Base-by-base conservation (phyloP, 1,284 basidiomycete species). In the Ceratobasidium sp. region DNA sequence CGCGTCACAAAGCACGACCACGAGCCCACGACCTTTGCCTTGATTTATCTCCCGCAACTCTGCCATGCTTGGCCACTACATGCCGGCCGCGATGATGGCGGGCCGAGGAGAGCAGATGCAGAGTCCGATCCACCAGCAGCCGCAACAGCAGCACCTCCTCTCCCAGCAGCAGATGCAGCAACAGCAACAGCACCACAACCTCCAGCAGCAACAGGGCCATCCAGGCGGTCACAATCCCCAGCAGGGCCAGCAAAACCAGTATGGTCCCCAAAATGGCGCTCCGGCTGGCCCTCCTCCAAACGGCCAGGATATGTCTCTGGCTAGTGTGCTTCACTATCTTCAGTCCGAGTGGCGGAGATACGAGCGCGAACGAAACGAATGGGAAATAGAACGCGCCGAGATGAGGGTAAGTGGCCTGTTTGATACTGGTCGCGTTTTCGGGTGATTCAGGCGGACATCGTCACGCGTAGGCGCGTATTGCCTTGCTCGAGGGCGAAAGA, bases 351-450 rank as follows among this genome's bases (percentile, higher is more conserved):
- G 96, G 94, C 86, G 97, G 75, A 87, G 94, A 74, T 96, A 95
- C 80, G 96, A 98, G 81, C 91, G 94, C 80, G 96, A 99, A 83
- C 88, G 97, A 78, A 99, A 99, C 81, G 96, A 98, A 82, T 99
- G 96, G 97, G 97, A 98, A 85, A 99, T 99, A 78, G 97, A 99
- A 83, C 86, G 97, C 77, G 97, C 97, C 41, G 97, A 99, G 83
- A 97, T 99, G 95, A 87, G 96, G 85, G 96, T 95, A 77, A 78
- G 92, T 46, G 23, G 1, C 55, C 43, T 88, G n/a, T 55, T 45
- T 58, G 18, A n/a, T 21, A 30, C 34, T 76, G 28, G 65, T 72
- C 55, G 73, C 72, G 74, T 72, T 78, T 74, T 72, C 67, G 74
- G 72, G 76, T 79, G 76, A 77, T 76, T 69, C 61, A 58, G 74